Base-by-base conservation (phyloP, 2,329 filamentous ascomycete genomes). In the Xylariaceae sp. region DNA sequence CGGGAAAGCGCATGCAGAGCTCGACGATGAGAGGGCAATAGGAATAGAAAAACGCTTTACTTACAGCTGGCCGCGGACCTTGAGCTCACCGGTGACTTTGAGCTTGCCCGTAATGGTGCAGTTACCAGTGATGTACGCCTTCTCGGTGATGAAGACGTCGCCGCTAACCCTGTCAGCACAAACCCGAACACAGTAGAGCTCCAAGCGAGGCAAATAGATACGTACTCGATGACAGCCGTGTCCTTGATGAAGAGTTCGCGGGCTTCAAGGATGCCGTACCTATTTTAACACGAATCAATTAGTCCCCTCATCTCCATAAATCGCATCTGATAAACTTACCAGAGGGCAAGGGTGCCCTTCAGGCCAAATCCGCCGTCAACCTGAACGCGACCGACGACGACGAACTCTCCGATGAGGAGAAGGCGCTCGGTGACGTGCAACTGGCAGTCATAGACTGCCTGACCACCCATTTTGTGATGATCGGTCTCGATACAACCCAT, bases 141-240 rank as follows among this genome's bases (percentile, higher is more conserved):
- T 44, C 18, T 9, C 7, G 35, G n/a, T 60, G 23, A 56, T 55
- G 10, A 50, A 34, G 9, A 62, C n/a, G 30, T 62, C 51, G 10
- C 60, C 60, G 13, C 60, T 62, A 17, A 9, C 3, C 10, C n/a
- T 34, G 35, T 61, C 23, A 61, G 59, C 42, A 13, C 42, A 13
- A 13, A 42, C 9, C 13, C 23, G 5, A 30, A 30, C 23, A 30
- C 23, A 30, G 23, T 30, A 30, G 5, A 10, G 37, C 7, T 8
- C 9, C 37, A 3, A 13, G 37, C 37, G 13, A 42, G 37, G 37
- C 9, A 13, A 42, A 13, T 42, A 8, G 2, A 42, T 42, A 42
- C 37, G 9, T 42, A 42, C 37, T 42, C 9, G 37, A 42, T 42
- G 13, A 42, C 37, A 8, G 37, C 37, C 9, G 9, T 9, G 3